phyloP scores from a whole-genome alignment of 1,284 basidiomycete genomes.

The Amylostereum areolatum region DNA sequence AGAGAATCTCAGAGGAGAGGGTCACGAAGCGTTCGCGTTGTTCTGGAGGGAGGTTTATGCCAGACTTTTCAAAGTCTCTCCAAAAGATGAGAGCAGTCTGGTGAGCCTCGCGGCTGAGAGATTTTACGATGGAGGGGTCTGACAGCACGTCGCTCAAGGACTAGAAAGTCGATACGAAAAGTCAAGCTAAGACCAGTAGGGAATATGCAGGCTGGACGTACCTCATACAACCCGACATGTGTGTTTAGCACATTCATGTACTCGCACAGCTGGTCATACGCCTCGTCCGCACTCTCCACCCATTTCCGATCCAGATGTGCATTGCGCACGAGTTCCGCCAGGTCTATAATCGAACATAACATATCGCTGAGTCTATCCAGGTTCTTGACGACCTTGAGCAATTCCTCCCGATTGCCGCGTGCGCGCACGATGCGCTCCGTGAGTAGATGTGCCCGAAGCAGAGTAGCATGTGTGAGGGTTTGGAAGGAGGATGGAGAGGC shows the following conservation, averaged over 20 bases:
- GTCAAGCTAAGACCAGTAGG: slow-evolving; percentile 7
- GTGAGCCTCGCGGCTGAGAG: slow-evolving; percentile 61
- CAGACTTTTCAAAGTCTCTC: slow-evolving; percentile 96
- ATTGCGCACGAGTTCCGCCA: slow-evolving; percentile 91
- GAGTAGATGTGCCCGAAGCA: slow-evolving; percentile 65
- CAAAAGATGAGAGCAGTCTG: slow-evolving; percentile 92
- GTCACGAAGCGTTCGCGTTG: slow-evolving; percentile 82
- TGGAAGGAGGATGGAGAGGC: slow-evolving; percentile 57
- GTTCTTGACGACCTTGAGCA: slow-evolving; percentile 86
- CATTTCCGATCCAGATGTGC: slow-evolving; percentile 85
- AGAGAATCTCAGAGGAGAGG: slow-evolving; percentile 88
- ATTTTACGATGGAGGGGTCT: slow-evolving; percentile 54
- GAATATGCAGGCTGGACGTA: slow-evolving; percentile 31
- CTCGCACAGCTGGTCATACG: slow-evolving; percentile 90
- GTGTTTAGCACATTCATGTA: slow-evolving; percentile 99
- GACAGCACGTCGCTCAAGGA: slow-evolving; percentile 59
- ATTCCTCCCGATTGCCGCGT: slow-evolving; percentile 59
- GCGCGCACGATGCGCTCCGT: slow-evolving; percentile 71
- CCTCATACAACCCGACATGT: slow-evolving; percentile 88
- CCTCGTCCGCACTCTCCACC: slow-evolving; percentile 79
- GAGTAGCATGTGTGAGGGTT: slow-evolving; percentile 63
- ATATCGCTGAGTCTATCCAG: slow-evolving; percentile 93
- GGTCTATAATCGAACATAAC: slow-evolving; percentile 93
- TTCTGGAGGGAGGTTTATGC: slow-evolving; percentile 80
- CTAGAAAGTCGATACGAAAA: slow-evolving; percentile 28